Evolutionary conservation across 2,329 filamentous ascomycete genomes (phyloP).

Genomic region (Hirsutella thompsonii): DNA sequence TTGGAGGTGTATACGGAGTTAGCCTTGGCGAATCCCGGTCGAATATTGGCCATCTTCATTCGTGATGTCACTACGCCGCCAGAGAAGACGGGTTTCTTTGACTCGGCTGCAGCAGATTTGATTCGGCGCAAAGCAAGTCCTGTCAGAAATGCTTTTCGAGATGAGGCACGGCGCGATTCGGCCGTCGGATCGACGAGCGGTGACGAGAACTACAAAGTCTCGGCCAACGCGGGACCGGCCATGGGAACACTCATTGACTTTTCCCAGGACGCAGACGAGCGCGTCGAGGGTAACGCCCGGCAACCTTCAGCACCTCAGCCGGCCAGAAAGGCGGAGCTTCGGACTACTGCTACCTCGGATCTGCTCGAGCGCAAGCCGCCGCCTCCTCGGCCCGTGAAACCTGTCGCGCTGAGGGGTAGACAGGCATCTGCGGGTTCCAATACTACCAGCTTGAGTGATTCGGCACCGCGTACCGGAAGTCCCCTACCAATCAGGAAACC

Average conservation of each 20-base stretch:
- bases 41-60: constrained; percentile 82
- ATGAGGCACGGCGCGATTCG: constrained; percentile 14
- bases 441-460: neutral
- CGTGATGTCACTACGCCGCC: constrained; percentile 82
- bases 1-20: constrained; percentile 94
- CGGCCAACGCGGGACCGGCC: constrained; percentile 15
- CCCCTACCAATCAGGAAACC: constrained; percentile 1
- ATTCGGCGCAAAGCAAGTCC: constrained; percentile 10
- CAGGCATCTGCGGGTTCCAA: constrained; percentile 14
- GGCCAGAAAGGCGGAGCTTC: constrained; percentile 1
- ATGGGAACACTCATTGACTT: constrained; percentile 51
- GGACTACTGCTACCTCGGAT: constrained; percentile 15
- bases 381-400: constrained; percentile 42
- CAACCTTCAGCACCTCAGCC: constrained; percentile 12
- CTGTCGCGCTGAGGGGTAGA: constrained; percentile 36
- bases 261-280: constrained; percentile 34
- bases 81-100: constrained; percentile 61
- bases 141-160: constrained; percentile 4
- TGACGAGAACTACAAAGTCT: constrained; percentile 7
- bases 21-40: constrained; percentile 69
- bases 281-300: constrained; percentile 20
- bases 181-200: constrained; percentile 5
- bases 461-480: constrained; percentile 4
- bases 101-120: constrained; percentile 33
- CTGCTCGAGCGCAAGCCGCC: constrained; percentile 27